Base-by-base conservation (phyloP, 108 stramenopile species). In the Phaeodactylum tricornutum region DNA sequence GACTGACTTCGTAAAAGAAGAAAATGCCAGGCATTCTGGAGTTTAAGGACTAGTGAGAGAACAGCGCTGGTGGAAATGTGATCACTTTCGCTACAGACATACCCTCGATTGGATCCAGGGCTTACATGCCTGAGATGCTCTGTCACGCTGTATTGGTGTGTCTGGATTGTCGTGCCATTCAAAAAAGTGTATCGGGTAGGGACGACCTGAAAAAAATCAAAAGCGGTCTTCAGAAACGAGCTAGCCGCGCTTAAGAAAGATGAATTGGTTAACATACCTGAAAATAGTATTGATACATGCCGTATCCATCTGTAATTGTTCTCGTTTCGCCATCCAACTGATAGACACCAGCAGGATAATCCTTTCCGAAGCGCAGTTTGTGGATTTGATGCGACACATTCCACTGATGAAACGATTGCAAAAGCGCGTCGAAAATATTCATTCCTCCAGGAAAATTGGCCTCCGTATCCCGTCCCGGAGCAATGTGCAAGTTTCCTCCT, bases 71-170 rank as follows among this genome's bases (percentile, higher is more conserved):
- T 12, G 33, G 12, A 34, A 11, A 12, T 11, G 12, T 34, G 11
- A 34, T 34, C 33, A 34, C 12, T n/a, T n/a, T n/a, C n/a, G n/a
- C n/a, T n/a, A n/a, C 8, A 24, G n/a, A 47, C 27, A n/a, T 28
- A 66, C 33, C 95, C 97, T 31, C 91, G 70, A 21, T 67, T 67
- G 19, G 68, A 55, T 28, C 97, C 97, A 6, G 93, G 90, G 23
- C 72, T 68, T 3, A 96, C 89, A 67, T 96, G 97, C 20, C 93
- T 64, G 41, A 93, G 62, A 63, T 98, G 97, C 47, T 98, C 97
- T 51, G 97, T 96, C 23, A 96, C 97, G 30, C 80, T 77, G 71
- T 90, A 98, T 69, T 98, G 95, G 54, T 93, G 92, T 21, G 84
- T 92, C 32, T 73, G 55, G 38, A 95, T 84, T 21, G 62, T 64